Base-by-base conservation (phyloP, 2,329 filamentous ascomycete species). In the Grosmannia clavigera region DNA sequence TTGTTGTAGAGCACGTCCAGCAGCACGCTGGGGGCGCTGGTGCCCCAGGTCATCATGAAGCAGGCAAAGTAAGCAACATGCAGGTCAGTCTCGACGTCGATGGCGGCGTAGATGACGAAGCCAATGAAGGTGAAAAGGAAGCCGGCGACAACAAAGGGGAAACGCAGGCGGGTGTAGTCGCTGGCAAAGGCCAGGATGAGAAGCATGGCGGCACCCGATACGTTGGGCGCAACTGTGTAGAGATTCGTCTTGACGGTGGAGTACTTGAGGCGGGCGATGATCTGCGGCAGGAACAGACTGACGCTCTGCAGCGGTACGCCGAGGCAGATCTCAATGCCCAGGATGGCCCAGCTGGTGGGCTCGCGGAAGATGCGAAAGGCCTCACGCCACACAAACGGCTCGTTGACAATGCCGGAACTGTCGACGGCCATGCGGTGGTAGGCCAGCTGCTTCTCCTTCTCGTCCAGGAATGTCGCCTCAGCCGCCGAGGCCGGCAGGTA, bases 1-100 rank as follows among this genome's bases (percentile, higher is more conserved):
- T 92, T 92, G 73, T 89, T 92, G 73, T 90, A 91, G 85, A 66
- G 60, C 69, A 75, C 33, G 60, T 82, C 76, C 74, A 85, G 75
- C 14, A 92, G 75, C 10, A 91, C 87, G 0, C 83, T 87, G 0
- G 88, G 87, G 0, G 87, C 87, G 1, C 83, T 85, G 0, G 86
- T 90, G 19, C 88, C 88, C 84, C 86, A 90, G 9, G 83, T 86
- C 86, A 91, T 90, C 84, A 91, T 87, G 69, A 91, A 92, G 59
- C 80, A 83, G 7, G 87, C 86, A 65, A 85, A 90, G 68, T 91
- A 91, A 1, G 86, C 87, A 22, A 90, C 76, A 3, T 79, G 76
- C n/a, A 86, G 70, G 48, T 86, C 75, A 3, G 74, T 66, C 46
- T 81, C 70, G 19, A 90, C 82, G 65, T 85, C 78, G 61, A 92